phyloP scores from a whole-genome alignment of 2,329 filamentous ascomycete species.

The Alternaria burnsii region DNA sequence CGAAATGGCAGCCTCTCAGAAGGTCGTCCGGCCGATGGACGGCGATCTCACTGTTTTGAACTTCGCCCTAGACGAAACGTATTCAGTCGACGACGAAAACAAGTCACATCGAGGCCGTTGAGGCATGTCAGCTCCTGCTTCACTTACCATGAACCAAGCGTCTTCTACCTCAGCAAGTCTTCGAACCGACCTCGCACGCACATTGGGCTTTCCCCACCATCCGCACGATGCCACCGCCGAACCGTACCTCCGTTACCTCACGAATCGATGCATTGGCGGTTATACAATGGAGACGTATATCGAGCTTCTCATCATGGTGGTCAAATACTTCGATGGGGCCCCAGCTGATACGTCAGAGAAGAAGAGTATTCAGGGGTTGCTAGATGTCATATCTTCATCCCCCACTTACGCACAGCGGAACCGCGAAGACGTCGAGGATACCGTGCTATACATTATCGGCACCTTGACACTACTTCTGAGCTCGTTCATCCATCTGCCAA shows the following conservation, averaged over 20 bases:
- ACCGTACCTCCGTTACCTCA: constrained; percentile 33
- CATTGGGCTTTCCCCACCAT: constrained; percentile 20
- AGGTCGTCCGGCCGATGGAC: background rate
- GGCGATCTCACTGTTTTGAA: no score
- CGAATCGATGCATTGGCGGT: constrained; percentile 18
- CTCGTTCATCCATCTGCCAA: background rate
- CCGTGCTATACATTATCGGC: background rate
- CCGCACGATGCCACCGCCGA: constrained; percentile 12
- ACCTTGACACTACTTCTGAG: background rate
- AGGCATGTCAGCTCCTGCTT: background rate
- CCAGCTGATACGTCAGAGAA: background rate
- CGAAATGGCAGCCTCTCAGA: no score
- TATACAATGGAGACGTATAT: constrained; percentile 20
- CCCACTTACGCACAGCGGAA: background rate
- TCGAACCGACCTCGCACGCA: constrained; percentile 14
- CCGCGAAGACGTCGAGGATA: background rate
- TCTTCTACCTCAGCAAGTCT: background rate
- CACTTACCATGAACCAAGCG: accelerated
- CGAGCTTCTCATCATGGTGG: background rate
- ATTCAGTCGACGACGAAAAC: background rate
- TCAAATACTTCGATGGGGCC: background rate
- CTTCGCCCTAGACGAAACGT: background rate
- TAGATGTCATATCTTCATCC: background rate
- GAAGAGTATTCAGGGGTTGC: background rate
- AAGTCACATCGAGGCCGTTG: background rate